Evolutionary conservation across 2,329 filamentous ascomycete genomes (phyloP), one percentile per base, ranked within the genome.

Genomic region (Podosphaera xanthii): DNA sequence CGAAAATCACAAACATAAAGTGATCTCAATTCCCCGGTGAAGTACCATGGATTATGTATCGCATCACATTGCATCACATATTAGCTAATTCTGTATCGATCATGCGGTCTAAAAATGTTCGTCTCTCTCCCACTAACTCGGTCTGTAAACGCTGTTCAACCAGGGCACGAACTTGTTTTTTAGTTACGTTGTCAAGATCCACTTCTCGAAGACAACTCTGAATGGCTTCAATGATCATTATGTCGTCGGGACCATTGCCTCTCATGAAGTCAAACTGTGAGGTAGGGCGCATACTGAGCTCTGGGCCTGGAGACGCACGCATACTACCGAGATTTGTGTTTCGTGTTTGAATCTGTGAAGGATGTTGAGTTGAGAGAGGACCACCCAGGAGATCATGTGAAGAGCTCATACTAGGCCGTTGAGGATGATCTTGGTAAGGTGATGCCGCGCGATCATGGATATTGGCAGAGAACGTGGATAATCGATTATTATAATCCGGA

Each of bases 171-270:
- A 92, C 84, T 73, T 97, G 91, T 75, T 98, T 98, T 82, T 97
- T 98, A 5, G 92, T 98, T 55, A 97, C 87, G n/a, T 80, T 91
- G 70, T 98, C 92, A 49, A 98, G 76, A 70, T 98, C 91, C 0
- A 96, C 89, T 67, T 96, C 91, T 14, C 77, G 73, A 62, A 98
- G 75, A 65, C 92, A 92, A 57, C 78, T 75, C 67, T 88, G 85
- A 62, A 97, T 91, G 1, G 87, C 86, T 62, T 94, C 86, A 22
- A 87, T 77, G 63, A 98, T 96, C 61, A 81, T 78, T 53, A 75
- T 75, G 66, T 97, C 90, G 64, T 85, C 87, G 0, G 88, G 86
- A 0, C 87, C 88, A 59, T 74, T 70, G 52, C 75, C 75, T 30
- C 77, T 72, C 65, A 81, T 77, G 71, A 82, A 83, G 69, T 83